Base-by-base conservation (phyloP, 495 filamentous ascomycete species). In the Hypomontagnella monticulosa region DNA sequence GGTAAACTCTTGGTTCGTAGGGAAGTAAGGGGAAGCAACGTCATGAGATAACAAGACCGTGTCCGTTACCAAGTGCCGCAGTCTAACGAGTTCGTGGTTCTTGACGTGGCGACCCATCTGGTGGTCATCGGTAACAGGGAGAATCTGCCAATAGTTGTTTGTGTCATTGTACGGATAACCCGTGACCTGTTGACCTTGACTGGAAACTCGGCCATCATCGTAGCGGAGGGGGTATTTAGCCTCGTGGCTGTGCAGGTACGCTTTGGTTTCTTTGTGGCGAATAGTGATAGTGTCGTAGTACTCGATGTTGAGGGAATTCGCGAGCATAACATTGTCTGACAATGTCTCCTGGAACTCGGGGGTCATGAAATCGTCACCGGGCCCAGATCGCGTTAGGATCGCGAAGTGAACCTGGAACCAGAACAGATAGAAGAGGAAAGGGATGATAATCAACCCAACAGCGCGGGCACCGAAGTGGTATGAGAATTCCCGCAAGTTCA, bases 391-490 rank as follows among this genome's bases (percentile, higher is more conserved):
- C 38, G 81, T 89, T 52, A 99, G 83, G 69, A 99, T 91, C 19
- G 92, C 83, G 74, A 99, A 98, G 78, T 99, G 95, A 30, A 98
- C 93, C 81, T 98, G 95, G 87, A 99, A 99, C 96, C 96, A 99
- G 83, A 99, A 99, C 27, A 99, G 85, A 75, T 98, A 99, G 78
- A 98, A 95, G 67, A 98, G 84, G 85, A 97, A 97, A 34, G 95
- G 95, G 48, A 98, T 84, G 41, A 96, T 70, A 66, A 98, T 91
- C 36, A 99, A 81, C 7, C 88, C 93, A 66, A 95, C 81, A 12
- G 86, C 83, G 27, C 95, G 91, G 67, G 95, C 95, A 7, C 79
- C 85, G 72, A 99, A 94, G 75, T 99, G 95, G 81, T 96, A 94
- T 49, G 83, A 84, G 79, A 97, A 98, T 47, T 90, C 82, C 48